Evolutionary conservation across 371 early-diverging fungal genomes (phyloP), one percentile per base, ranked within the genome.

Genomic region (Haplosporangium sp.): DNA sequence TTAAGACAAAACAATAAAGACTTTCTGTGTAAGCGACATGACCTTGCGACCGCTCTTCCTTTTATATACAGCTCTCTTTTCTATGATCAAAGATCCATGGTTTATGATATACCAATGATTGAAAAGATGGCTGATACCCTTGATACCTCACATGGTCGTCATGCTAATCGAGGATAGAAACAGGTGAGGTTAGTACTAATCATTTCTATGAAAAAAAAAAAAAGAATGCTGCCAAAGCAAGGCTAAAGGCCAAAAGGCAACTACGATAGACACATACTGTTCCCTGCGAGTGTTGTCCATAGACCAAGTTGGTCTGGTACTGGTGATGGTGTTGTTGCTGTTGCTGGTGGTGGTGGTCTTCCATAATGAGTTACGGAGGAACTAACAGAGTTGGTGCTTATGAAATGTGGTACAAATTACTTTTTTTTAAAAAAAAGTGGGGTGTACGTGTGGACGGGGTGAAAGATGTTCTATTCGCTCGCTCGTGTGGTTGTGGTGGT

Each of bases 321-420:
- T 37, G 62, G 37, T 73, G 73, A 50, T 67, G 67, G 5, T 52
- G 67, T n/a, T 67, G 73, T 21, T 64, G 64, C 12, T 57, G 65
- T 46, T 65, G 66, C 20, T 66, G 66, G 20, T 47, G 66, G 23
- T 74, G 74, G 42, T 74, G 68, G n/a, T 74, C 82, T 48, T 85
- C 85, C 55, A 86, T 84, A n/a, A n/a, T n/a, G n/a, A n/a, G n/a
- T n/a, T n/a, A 60, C 9, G 51, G 40, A 23, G 41, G 43, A 12
- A 18, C 11, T 0, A 21, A 21, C 18, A 52, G 59, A n/a, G n/a
- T n/a, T n/a, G n/a, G n/a, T n/a, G n/a, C n/a, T n/a, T n/a, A n/a
- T n/a, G n/a, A n/a, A n/a, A n/a, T n/a, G n/a, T n/a, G n/a, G n/a
- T n/a, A n/a, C n/a, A n/a, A n/a, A n/a, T n/a, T n/a, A n/a, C n/a